Conservation (phyloP, 305 asterid genomes). For the Plantago coronopus region DNA sequence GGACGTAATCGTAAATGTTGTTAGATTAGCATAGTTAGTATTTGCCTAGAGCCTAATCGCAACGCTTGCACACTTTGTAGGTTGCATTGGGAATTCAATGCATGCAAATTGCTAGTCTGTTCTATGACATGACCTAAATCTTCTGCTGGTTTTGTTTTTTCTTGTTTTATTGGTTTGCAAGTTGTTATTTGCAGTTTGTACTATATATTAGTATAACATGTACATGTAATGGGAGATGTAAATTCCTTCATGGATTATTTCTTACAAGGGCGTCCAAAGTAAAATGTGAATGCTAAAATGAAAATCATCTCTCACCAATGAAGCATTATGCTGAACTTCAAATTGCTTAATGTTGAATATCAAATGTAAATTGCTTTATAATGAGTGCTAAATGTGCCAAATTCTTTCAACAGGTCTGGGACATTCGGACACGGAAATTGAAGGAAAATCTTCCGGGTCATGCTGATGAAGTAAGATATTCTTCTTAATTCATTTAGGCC, state of each 20-base stretch:
- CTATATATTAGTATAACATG: no score
- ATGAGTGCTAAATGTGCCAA: slow-evolving; percentile 9
- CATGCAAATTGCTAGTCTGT: no score
- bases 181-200: no score
- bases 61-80: no score
- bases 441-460: slow-evolving; percentile 98
- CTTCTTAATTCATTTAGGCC: not conserved
- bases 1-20: no score
- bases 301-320: not conserved
- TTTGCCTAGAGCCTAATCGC: no score
- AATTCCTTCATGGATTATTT: not conserved
- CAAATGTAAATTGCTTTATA: no score
- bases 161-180: not conserved
- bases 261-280: not conserved
- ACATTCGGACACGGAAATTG: slow-evolving; percentile 76
- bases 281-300: not conserved
- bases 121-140: no score
- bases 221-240: not conserved
- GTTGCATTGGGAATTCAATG: no score
- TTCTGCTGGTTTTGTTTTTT: not conserved
- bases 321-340: no score
- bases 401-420: slow-evolving; percentile 68
- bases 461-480: slow-evolving; percentile 77
- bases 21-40: no score
- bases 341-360: no score